phyloP scores from a whole-genome alignment of 2,329 filamentous ascomycete species.

The Knufia fluminis region DNA sequence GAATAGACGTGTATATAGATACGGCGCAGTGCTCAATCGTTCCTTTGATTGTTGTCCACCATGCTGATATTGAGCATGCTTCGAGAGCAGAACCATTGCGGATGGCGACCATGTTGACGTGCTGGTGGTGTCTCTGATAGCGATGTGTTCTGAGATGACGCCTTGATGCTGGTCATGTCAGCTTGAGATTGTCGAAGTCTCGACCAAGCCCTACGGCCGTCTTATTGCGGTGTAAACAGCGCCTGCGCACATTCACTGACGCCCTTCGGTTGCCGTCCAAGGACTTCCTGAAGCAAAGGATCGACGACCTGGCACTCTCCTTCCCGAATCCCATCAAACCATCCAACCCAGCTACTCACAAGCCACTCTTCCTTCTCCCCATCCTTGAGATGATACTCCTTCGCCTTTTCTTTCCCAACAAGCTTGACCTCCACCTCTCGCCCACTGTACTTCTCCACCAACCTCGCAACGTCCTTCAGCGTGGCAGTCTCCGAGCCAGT shows the following conservation, averaged over 20 bases:
- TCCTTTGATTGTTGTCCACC: too few relatives aligned
- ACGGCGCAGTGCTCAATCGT: too few relatives aligned
- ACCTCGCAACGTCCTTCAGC: constrained; percentile 13
- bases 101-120: too few relatives aligned
- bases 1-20: too few relatives aligned
- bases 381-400: constrained; percentile 24
- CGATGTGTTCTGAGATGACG: too few relatives aligned
- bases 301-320: constrained; percentile 39
- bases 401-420: constrained; percentile 17
- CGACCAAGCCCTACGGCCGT: too few relatives aligned
- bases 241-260: constrained; percentile 28
- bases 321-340: constrained; percentile 37
- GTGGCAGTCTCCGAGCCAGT: constrained; percentile 14
- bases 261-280: constrained; percentile 36
- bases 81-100: too few relatives aligned
- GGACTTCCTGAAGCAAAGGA: constrained; percentile 29
- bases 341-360: constrained; percentile 35
- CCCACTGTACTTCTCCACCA: constrained; percentile 12
- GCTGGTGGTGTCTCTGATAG: too few relatives aligned
- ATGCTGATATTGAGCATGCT: too few relatives aligned
- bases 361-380: constrained; percentile 12
- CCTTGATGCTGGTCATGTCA: too few relatives aligned
- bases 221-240: too few relatives aligned
- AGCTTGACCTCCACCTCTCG: constrained; percentile 14
- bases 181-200: too few relatives aligned